Evolutionary conservation across 1,139 yeast genomes (phyloP), one percentile per base, ranked within the genome.

Genomic region (Kurtzmaniella quercitrusa): DNA sequence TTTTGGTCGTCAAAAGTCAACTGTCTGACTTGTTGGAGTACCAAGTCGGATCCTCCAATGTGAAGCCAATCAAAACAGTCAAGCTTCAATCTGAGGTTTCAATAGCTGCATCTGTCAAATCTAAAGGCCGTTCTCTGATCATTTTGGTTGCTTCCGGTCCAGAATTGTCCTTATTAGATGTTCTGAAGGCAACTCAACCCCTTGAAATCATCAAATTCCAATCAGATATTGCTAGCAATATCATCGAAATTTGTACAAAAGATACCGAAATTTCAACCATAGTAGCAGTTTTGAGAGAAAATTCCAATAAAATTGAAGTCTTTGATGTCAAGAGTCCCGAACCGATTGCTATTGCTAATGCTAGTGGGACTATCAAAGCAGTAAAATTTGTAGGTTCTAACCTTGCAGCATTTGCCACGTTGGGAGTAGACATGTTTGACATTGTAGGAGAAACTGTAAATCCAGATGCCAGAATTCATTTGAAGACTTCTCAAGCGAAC

Each of bases 1-100:
- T 62, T 14, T 61, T 64, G 62, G 62, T 53, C 5, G 49, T 54
- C 29, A 44, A 50, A 16, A 46, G 46, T 15, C 45, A 51, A 12
- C 45, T 46, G 2, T 39, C 48, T 2, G 40, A 41, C 9, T 37
- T 58, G 25, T 49, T 48, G 37, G 58, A 57, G 41, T 39, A 59
- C 23, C 53, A 60, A 8, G 46, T 55, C 25, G 17, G 23, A 9
- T 41, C 43, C 15, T 48, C 49, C 25, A 31, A 31, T 31, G 58
- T 52, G 41, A 51, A 56, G 36, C 49, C 53, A 25, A 39, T 44
- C 15, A 59, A 58, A 38, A 47, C 53, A 34, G 39, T 53, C 44
- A 49, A 48, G 16, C 50, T 57, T 41, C 43, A 45, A 11, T 49
- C 43, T 44, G 21, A 39, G 46, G 33, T 42, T 51, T 34, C 41